A percentile compares a stretch with the other conserved stretches of the same genome.
Evolutionary conservation across 257 asterid species (phyloP).

Genomic region (Przewalskia tangutica): DNA sequence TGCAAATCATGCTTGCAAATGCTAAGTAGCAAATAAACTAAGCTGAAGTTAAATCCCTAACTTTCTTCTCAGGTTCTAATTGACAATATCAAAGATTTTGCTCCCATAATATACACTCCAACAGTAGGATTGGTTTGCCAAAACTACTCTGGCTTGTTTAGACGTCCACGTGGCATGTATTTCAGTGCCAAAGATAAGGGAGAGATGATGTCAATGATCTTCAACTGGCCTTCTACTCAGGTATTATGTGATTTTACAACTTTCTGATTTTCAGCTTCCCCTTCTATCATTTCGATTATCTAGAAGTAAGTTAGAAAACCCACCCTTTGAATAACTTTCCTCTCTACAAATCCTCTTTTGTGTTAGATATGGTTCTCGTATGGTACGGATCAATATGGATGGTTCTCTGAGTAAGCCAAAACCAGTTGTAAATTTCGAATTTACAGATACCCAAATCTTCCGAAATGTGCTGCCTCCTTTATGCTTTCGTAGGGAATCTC

Average conservation of each 20-base stretch:
- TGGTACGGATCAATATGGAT: background rate
- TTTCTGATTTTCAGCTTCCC: background rate
- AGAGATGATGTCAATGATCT: conserved; percentile 99
- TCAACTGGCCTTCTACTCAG: conserved; percentile 89
- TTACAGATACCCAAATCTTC: background rate
- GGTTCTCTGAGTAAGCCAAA: background rate
- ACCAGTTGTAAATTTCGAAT: background rate
- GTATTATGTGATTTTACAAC: conserved; percentile 27
- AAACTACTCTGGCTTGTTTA: conserved; percentile 91
- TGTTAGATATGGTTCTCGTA: no score
- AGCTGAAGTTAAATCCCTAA: conserved; percentile 6
- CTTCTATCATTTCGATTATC: background rate
- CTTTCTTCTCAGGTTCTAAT: conserved; percentile 62
- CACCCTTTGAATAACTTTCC: background rate
- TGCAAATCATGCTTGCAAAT: conserved; percentile 4
- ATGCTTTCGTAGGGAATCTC: background rate
- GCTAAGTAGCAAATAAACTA: conserved; percentile 1
- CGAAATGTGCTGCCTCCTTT: background rate
- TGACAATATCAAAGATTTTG: conserved; percentile 81
- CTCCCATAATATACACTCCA: conserved; percentile 94
- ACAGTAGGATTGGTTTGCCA: conserved; percentile 98
- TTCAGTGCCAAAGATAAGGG: conserved; percentile 99
- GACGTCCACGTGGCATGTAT: conserved; percentile 99
- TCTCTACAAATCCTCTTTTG: no score
- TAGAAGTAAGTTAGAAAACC: background rate